A percentile compares a stretch with the other conserved stretches of the same genome.
Conservation (phyloP, 1,284 basidiomycete genomes). For the Pseudozyma sp. region DNA sequence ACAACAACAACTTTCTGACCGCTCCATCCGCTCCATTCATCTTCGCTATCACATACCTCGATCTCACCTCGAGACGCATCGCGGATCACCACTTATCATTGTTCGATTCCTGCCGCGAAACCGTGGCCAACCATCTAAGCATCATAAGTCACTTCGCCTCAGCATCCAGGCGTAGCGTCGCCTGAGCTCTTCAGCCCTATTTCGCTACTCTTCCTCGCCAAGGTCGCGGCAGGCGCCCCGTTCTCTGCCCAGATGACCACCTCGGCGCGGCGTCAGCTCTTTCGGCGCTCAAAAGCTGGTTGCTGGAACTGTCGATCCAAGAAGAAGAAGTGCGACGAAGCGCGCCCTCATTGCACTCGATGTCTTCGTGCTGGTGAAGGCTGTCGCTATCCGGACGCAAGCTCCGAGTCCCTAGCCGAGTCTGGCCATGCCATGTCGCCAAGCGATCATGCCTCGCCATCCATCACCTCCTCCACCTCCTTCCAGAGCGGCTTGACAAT, state of each 20-base stretch:
- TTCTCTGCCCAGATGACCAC: conserved; percentile 39
- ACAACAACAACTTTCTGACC: too few species aligned
- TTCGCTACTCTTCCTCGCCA: conserved; percentile 25
- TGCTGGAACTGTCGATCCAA: conserved; percentile 52
- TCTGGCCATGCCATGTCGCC: conserved; percentile 9
- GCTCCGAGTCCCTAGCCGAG: conserved; percentile 27
- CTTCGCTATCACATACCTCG: not conserved
- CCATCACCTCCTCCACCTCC: conserved; percentile 24
- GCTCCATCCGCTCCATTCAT: too few species aligned
- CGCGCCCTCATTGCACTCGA: conserved; percentile 42
- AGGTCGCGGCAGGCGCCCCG: conserved; percentile 39
- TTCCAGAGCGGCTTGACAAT: conserved; percentile 25
- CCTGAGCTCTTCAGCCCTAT: conserved; percentile 23
- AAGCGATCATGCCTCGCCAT: conserved; percentile 29
- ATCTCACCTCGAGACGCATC: not conserved
- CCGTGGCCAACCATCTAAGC: not conserved
- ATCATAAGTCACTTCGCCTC: not conserved
- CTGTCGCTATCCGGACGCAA: conserved; percentile 47
- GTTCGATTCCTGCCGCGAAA: too few species aligned
- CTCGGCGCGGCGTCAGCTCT: conserved; percentile 45
- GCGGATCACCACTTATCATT: not conserved
- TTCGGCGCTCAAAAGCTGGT: conserved; percentile 49
- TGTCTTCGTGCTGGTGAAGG: conserved; percentile 36
- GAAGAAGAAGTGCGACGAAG: conserved; percentile 55
- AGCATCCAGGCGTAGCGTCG: conserved; percentile 18